Evolutionary conservation across 2,329 filamentous ascomycete species (phyloP).

Genomic region (Rosellinia necatrix): DNA sequence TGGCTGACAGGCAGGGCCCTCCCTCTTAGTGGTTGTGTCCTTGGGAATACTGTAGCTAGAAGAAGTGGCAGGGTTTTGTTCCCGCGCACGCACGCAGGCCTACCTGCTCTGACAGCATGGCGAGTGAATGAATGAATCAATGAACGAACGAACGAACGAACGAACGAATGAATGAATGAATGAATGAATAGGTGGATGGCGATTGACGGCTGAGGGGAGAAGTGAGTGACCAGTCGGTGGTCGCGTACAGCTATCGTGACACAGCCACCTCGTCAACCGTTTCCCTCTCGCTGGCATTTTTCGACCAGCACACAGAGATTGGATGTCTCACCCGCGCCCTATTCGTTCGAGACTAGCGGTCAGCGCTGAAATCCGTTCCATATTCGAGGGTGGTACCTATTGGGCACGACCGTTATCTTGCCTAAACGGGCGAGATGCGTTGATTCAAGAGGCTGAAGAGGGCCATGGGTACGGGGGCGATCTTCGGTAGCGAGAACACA

Average conservation of each 20-base stretch:
- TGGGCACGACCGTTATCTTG: conserved; percentile 26
- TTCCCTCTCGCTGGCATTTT: conserved; percentile 20
- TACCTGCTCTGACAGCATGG: too few species aligned
- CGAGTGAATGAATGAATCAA: too few species aligned
- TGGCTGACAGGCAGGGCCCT: too few species aligned
- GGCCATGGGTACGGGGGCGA: conserved; percentile 1
- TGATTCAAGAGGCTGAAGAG: conserved; percentile 26
- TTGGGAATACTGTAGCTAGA: too few species aligned
- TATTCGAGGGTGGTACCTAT: conserved; percentile 10
- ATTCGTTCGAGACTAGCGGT: conserved; percentile 26
- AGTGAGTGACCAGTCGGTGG: conserved; percentile 12
- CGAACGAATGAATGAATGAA: too few species aligned
- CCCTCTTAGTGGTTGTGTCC: neutral
- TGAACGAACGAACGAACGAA: too few species aligned
- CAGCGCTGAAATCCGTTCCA: conserved; percentile 5
- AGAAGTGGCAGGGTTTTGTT: too few species aligned
- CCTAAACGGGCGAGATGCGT: conserved; percentile 21
- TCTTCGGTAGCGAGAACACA: conserved; percentile 20
- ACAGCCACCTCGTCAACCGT: conserved; percentile 23
- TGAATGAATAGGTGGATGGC: too few species aligned
- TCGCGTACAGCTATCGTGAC: conserved; percentile 20
- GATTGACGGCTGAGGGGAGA: too few species aligned
- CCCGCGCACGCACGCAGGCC: too few species aligned
- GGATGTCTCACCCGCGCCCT: conserved; percentile 14
- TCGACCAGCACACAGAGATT: conserved; percentile 24